A percentile compares a stretch with the other conserved stretches of the same genome.
Conservation (phyloP, 495 filamentous ascomycete species). For the Xylona heveae region DNA sequence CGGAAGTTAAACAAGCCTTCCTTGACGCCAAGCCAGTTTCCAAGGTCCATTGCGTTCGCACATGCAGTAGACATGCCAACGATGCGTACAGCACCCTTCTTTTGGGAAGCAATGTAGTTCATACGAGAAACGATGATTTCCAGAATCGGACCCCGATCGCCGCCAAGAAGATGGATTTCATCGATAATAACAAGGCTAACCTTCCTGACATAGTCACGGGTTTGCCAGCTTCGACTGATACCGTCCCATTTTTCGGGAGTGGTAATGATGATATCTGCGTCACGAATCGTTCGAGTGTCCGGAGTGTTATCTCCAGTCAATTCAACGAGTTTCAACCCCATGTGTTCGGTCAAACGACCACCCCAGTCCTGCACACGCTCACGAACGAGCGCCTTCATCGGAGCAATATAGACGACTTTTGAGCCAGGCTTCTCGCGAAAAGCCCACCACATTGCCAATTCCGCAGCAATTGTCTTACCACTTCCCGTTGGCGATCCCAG, state of each 20-base stretch:
- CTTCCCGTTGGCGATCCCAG: slow-evolving; percentile 94
- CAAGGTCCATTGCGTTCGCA: slow-evolving; percentile 85
- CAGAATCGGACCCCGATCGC: slow-evolving; percentile 88
- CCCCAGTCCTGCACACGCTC: slow-evolving; percentile 95
- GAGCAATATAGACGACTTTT: slow-evolving; percentile 97
- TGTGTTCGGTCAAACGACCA: slow-evolving; percentile 54
- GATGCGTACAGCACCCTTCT: slow-evolving; percentile 66
- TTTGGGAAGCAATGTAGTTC: slow-evolving; percentile 96
- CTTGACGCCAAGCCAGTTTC: slow-evolving; percentile 93
- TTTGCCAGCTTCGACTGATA: slow-evolving; percentile 96
- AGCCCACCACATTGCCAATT: slow-evolving; percentile 99
- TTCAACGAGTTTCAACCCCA: slow-evolving; percentile 85
- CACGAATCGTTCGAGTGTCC: slow-evolving; percentile 79
- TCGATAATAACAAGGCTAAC: slow-evolving; percentile 96
- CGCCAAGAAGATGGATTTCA: slow-evolving; percentile 90
- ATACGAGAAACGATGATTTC: slow-evolving; percentile 98
- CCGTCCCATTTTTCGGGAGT: slow-evolving; percentile 99
- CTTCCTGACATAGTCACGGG: slow-evolving; percentile 82
- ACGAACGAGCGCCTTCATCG: slow-evolving; percentile 95
- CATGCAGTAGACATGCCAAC: slow-evolving; percentile 98
- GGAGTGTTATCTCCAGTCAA: slow-evolving; percentile 97
- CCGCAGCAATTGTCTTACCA: slow-evolving; percentile 89
- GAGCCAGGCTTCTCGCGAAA: slow-evolving; percentile 89
- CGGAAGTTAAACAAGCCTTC: slow-evolving; percentile 95
- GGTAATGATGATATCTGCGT: slow-evolving; percentile 95